phyloP scores from a whole-genome alignment of 2,329 filamentous ascomycete species.

The Penicillium italicum region DNA sequence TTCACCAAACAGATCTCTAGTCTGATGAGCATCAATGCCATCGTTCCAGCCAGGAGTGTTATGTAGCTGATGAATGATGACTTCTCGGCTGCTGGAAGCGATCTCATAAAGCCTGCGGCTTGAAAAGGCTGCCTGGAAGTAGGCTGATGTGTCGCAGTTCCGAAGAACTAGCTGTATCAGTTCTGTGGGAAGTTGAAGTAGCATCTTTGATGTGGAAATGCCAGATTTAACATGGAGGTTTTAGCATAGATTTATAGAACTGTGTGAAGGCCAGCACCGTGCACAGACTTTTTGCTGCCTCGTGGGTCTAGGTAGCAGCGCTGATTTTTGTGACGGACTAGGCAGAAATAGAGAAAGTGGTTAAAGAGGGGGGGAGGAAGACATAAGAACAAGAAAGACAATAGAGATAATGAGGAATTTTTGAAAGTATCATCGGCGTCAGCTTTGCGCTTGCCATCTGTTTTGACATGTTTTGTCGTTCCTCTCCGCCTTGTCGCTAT shows the following conservation, averaged over 20 bases:
- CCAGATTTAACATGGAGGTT: background rate
- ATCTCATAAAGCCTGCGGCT: slow-evolving; percentile 37
- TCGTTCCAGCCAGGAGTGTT: slow-evolving; percentile 33
- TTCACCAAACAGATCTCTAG: slow-evolving; percentile 31
- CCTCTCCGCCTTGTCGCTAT: background rate
- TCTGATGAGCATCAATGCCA: slow-evolving; percentile 17
- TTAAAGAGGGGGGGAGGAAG: no score
- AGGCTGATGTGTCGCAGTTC: slow-evolving; percentile 33
- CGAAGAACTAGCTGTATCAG: slow-evolving; percentile 39
- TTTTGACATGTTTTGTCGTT: no score
- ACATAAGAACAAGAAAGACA: background rate
- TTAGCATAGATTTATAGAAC: background rate
- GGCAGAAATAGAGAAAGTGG: background rate
- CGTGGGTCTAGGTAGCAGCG: background rate
- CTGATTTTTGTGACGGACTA: background rate
- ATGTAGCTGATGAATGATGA: slow-evolving; percentile 37
- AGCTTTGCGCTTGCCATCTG: no score
- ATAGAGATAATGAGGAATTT: no score
- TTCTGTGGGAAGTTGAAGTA: slow-evolving; percentile 35
- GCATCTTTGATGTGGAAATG: background rate
- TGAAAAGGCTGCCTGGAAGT: slow-evolving; percentile 37
- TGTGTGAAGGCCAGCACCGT: background rate
- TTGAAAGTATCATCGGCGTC: background rate
- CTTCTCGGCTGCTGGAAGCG: slow-evolving; percentile 34
- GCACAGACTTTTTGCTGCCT: slow-evolving; percentile 7